These are phyloP conservation scores for Amphirosellinia nigrospora DNA, from an alignment of 495 filamentous ascomycete species.

Conservation along the genomic window DNA sequence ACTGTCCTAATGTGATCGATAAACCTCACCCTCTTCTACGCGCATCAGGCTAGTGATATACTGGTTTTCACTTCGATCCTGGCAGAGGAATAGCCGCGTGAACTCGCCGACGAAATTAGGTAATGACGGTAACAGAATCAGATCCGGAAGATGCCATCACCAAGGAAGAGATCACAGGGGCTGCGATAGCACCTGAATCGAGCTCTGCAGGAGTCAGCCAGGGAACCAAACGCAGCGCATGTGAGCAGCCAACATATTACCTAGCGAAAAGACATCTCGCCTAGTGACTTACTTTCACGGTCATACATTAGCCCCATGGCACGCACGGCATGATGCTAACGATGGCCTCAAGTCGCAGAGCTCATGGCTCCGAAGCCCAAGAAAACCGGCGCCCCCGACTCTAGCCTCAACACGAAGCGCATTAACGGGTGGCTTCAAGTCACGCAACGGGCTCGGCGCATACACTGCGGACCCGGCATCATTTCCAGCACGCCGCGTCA, in stretches of 20 bases:
- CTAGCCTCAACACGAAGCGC: slow-evolving; percentile 28
- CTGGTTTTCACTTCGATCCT: not conserved
- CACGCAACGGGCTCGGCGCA: slow-evolving; percentile 68
- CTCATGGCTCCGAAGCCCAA: slow-evolving; percentile 68
- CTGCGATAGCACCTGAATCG: slow-evolving; percentile 26
- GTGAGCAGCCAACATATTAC: slow-evolving; percentile 32
- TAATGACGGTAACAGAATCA: slow-evolving; percentile 33
- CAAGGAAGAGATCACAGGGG: slow-evolving; percentile 37
- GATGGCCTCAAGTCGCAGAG: slow-evolving; percentile 58
- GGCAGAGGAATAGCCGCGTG: not conserved
- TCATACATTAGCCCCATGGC: not conserved
- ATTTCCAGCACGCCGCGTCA: slow-evolving; percentile 65
- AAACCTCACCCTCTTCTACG: not conserved
- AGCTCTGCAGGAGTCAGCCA: slow-evolving; percentile 25
- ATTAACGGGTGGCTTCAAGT: slow-evolving; percentile 41
- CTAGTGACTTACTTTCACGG: not conserved
- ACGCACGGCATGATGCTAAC: not conserved
- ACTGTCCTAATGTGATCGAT: not conserved
- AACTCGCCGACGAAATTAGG: not conserved
- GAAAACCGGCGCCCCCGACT: slow-evolving; percentile 17
- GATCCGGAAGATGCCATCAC: slow-evolving; percentile 40
- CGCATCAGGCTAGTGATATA: not conserved
- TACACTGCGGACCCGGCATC: slow-evolving; percentile 72
- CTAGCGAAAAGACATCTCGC: not conserved
- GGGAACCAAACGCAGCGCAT: slow-evolving; percentile 38